Conservation (phyloP, 2,329 filamentous ascomycete species). For the Aspergillus sp. region DNA sequence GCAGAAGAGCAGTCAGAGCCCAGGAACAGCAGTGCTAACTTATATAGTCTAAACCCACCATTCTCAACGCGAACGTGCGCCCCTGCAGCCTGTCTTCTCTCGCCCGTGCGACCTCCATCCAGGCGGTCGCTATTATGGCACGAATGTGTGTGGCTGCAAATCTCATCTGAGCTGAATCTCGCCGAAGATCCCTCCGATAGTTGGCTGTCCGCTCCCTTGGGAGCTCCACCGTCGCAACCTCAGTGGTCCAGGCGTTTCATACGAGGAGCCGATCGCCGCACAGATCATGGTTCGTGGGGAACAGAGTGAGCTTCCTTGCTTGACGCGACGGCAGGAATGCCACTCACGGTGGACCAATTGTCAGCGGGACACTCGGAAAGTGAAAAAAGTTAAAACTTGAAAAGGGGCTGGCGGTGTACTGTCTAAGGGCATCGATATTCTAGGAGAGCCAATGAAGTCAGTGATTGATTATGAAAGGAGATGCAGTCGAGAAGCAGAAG, state of each 20-base stretch:
- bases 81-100: conserved; percentile 3
- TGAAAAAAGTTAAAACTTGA: not conserved
- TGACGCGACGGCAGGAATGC: conserved; percentile 5
- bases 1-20: not conserved
- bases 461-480: not conserved
- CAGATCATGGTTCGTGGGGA: conserved; percentile 27
- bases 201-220: conserved; percentile 7
- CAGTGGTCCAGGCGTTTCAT: conserved; percentile 13
- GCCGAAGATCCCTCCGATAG: conserved; percentile 22
- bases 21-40: not conserved
- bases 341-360: conserved; percentile 16
- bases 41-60: not conserved
- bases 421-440: not conserved
- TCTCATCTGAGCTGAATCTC: conserved; percentile 19
- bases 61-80: not conserved
- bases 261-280: conserved; percentile 21
- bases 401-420: conserved; percentile 3
- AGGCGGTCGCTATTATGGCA: not conserved
- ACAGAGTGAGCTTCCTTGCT: conserved; percentile 16
- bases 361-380: conserved; percentile 6
- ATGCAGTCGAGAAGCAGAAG: not conserved
- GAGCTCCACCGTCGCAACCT: conserved; percentile 7
- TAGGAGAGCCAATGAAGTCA: not conserved
- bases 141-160: conserved; percentile 16
- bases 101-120: conserved; percentile 14